Conservation (phyloP, 2,329 filamentous ascomycete species). For the Cladosporium sp. region DNA sequence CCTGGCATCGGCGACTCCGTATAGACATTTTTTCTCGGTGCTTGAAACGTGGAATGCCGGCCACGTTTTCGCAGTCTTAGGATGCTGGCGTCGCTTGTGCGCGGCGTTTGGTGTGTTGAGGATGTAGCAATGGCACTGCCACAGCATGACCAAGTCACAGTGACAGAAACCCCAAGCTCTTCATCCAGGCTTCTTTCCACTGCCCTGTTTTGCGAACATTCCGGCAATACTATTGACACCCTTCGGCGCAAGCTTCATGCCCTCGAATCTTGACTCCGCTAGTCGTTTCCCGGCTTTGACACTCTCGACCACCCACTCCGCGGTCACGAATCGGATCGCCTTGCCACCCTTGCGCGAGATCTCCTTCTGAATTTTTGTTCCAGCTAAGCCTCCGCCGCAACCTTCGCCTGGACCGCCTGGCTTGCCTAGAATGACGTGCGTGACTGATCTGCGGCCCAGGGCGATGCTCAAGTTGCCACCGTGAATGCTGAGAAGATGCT, state of each 20-base stretch:
- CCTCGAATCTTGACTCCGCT: constrained; percentile 65
- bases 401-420: constrained; percentile 43
- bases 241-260: constrained; percentile 54
- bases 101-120: neutral
- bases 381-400: constrained; percentile 68
- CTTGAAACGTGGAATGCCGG: too few relatives aligned
- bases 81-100: neutral
- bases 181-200: constrained; percentile 5
- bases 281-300: constrained; percentile 68
- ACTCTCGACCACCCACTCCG: constrained; percentile 83
- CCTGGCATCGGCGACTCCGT: too few relatives aligned
- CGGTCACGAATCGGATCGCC: constrained; percentile 70
- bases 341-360: constrained; percentile 61
- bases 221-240: constrained; percentile 59
- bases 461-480: constrained; percentile 66
- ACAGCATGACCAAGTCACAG: neutral
- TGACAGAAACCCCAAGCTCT: neutral
- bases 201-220: constrained; percentile 9
- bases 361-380: constrained; percentile 75
- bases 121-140: neutral
- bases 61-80: neutral
- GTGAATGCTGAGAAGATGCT: constrained; percentile 66
- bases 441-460: constrained; percentile 67
- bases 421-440: constrained; percentile 74
- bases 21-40: too few relatives aligned